phyloP scores from a whole-genome alignment of 805 yeast species.

The Starmerella sp. region DNA sequence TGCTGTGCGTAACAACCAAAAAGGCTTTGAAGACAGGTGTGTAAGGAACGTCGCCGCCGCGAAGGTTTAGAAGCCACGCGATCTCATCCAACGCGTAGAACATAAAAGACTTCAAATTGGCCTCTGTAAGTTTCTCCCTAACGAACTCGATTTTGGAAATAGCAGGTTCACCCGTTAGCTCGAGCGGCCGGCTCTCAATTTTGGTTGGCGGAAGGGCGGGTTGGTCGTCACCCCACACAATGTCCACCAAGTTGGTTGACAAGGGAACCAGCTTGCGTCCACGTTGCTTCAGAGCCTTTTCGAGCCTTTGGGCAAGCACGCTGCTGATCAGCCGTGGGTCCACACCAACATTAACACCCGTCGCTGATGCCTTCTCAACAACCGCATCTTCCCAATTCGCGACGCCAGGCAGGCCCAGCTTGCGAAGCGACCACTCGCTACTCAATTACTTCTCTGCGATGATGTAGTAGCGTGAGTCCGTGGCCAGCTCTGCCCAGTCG shows the following conservation, averaged over 20 bases:
- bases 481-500: constrained; percentile 64
- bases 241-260: constrained; percentile 57
- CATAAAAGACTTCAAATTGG: constrained; percentile 36
- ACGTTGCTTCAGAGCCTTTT: constrained; percentile 20
- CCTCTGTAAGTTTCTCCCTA: constrained; percentile 24
- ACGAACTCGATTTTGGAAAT: constrained; percentile 43
- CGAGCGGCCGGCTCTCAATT: constrained; percentile 40
- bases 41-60: constrained; percentile 73
- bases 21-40: constrained; percentile 81
- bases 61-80: constrained; percentile 79
- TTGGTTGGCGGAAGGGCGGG: constrained; percentile 48
- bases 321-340: constrained; percentile 62
- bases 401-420: constrained; percentile 62
- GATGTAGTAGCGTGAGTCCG: constrained; percentile 89
- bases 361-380: constrained; percentile 40
- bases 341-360: constrained; percentile 50
- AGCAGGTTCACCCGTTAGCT: constrained; percentile 57
- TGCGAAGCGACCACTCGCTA: constrained; percentile 64
- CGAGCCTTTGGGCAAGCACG: constrained; percentile 28
- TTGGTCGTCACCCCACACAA: constrained; percentile 55
- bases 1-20: constrained; percentile 35
- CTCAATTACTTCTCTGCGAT: constrained; percentile 82
- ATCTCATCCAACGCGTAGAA: constrained; percentile 71
- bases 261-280: constrained; percentile 41
- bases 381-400: constrained; percentile 76